phyloP scores from a whole-genome alignment of 371 early-diverging fungal genomes.

The Actinomucor elegans region DNA sequence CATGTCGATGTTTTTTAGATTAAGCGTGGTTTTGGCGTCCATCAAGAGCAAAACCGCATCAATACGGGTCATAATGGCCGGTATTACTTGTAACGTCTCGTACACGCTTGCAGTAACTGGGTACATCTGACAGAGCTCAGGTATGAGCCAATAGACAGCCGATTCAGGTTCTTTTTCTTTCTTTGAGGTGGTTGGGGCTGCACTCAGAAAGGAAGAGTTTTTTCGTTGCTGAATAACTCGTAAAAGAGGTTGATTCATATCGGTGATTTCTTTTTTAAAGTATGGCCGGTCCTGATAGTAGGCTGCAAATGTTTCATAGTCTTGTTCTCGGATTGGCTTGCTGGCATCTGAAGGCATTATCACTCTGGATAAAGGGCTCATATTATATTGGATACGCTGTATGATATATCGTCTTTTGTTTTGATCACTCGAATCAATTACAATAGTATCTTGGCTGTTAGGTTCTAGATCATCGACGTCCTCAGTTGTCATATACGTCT shows the following conservation, averaged over 20 bases:
- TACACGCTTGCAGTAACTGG: constrained; percentile 54
- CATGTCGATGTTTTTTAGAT: constrained; percentile 22
- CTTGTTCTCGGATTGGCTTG: constrained; percentile 23
- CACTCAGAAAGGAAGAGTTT: not conserved
- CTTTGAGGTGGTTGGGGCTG: constrained; percentile 2
- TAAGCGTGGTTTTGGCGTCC: constrained; percentile 50
- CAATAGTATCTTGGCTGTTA: constrained; percentile 32
- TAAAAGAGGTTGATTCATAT: constrained; percentile 47
- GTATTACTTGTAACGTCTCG: constrained; percentile 53
- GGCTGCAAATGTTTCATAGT: constrained; percentile 39
- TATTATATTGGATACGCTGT: constrained; percentile 32
- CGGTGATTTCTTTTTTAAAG: constrained; percentile 2
- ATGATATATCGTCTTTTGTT: constrained; percentile 52
- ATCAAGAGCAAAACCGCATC: constrained; percentile 58
- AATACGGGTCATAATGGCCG: constrained; percentile 64
- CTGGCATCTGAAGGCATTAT: constrained; percentile 10
- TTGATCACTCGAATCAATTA: constrained; percentile 54
- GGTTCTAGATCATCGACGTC: too few relatives aligned
- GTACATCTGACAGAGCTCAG: constrained; percentile 51
- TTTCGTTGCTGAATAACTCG: constrained; percentile 22
- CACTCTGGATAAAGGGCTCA: constrained; percentile 33
- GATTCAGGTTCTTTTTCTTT: constrained; percentile 28
- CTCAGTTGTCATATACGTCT: too few relatives aligned
- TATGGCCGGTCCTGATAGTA: constrained; percentile 40
- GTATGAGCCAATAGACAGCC: constrained; percentile 45